A percentile compares a stretch with the other conserved stretches of the same genome.
Evolutionary conservation across 306 rosid species (phyloP).

Genomic region (Prosopis cineraria): DNA sequence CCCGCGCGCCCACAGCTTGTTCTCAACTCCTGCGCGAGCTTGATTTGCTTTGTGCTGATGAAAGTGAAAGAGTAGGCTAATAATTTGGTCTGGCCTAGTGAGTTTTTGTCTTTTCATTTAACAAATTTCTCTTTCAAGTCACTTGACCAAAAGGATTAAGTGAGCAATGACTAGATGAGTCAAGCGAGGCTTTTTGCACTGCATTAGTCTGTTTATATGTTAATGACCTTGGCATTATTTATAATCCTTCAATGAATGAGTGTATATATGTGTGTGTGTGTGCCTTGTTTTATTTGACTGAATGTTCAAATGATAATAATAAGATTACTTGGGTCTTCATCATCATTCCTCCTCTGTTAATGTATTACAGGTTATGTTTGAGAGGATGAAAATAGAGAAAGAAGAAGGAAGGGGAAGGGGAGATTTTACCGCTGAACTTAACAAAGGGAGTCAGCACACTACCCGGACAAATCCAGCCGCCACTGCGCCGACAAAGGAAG

Average conservation of each 20-base stretch:
- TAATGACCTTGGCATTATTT: not conserved
- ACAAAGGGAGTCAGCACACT: not conserved
- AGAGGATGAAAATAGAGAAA: conserved; percentile 53
- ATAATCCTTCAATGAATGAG: not conserved
- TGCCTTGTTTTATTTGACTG: not conserved
- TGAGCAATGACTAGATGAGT: not conserved
- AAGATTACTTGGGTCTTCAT: not conserved
- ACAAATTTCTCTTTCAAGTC: not conserved
- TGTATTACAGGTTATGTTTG: conserved; percentile 54
- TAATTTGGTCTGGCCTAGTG: not conserved
- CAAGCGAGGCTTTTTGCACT: too few relatives aligned
- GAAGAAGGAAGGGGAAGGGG: conserved; percentile 57
- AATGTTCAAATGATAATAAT: not conserved
- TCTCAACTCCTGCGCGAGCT: not conserved
- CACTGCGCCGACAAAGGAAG: not conserved
- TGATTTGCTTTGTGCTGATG: not conserved
- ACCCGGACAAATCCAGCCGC: not conserved
- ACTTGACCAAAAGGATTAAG: too few relatives aligned
- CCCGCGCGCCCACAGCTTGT: too few relatives aligned
- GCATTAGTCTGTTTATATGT: not conserved
- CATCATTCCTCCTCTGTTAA: not conserved
- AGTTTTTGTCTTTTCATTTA: not conserved
- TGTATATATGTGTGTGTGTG: too few relatives aligned
- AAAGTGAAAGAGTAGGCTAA: not conserved
- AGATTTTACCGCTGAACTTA: not conserved